Evolutionary conservation across 345 rosid species (phyloP).

Genomic region (Rhodamnia argentea): DNA sequence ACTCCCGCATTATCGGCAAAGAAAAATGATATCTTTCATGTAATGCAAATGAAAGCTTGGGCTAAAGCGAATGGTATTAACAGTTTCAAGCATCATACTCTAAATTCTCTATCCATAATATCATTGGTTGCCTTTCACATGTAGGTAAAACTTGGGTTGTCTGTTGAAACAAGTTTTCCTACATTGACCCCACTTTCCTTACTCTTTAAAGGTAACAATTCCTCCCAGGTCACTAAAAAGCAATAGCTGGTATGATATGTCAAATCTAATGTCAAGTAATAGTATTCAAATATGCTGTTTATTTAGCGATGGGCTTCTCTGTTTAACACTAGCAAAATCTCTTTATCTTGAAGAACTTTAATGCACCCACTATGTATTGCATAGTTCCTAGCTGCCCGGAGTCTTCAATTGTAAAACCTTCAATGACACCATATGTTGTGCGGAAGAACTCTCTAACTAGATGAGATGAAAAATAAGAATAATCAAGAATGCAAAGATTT

Average conservation of each 20-base stretch:
- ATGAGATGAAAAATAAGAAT: too few species aligned
- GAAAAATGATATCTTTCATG: neutral
- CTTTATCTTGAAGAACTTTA: neutral
- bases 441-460: too few species aligned
- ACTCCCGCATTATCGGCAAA: neutral
- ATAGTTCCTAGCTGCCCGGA: neutral
- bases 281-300: neutral
- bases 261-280: neutral
- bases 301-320: neutral
- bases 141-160: constrained; percentile 21
- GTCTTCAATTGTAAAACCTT: neutral
- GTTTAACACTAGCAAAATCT: neutral
- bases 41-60: constrained; percentile 39
- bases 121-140: constrained; percentile 42
- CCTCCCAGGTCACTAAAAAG: neutral
- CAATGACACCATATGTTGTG: neutral
- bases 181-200: constrained; percentile 49
- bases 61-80: constrained; percentile 40
- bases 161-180: constrained; percentile 6
- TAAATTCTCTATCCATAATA: constrained; percentile 42
- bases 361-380: neutral
- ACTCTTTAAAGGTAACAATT: constrained; percentile 30
- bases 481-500: too few species aligned
- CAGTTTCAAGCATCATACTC: constrained; percentile 22
- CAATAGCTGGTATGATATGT: neutral